Evolutionary conservation across 176 grass and related monocot genomes (phyloP).

Genomic region (Lolium rigidum): DNA sequence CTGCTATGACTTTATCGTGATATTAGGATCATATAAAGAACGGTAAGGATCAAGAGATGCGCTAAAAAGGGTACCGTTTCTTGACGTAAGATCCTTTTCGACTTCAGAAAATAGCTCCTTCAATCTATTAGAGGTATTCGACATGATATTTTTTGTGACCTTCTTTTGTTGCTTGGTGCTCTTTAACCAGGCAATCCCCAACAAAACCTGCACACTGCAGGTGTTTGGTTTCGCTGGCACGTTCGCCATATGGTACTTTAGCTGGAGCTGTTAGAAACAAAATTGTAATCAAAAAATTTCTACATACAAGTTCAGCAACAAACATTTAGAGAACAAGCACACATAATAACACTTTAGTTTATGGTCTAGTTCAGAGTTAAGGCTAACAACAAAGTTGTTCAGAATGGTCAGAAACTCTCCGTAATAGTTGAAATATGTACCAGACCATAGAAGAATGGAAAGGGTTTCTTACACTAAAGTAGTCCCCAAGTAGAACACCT

Average conservation of each 20-base stretch:
- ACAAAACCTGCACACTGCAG: conserved; percentile 62
- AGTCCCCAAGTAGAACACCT: conserved; percentile 66
- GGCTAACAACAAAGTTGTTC: conserved; percentile 1
- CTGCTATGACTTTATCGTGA: conserved; percentile 18
- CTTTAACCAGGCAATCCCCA: conserved; percentile 91
- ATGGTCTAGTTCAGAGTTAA: not conserved
- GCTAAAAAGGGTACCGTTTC: conserved; percentile 44
- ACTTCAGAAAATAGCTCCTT: conserved; percentile 69
- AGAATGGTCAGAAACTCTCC: not conserved
- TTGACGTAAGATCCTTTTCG: conserved; percentile 66
- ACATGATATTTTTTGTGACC: conserved; percentile 75
- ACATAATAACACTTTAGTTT: not conserved
- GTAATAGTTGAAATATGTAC: not conserved
- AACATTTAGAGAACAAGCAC: not conserved
- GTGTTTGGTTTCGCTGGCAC: conserved; percentile 58
- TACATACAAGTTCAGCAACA: conserved; percentile 10
- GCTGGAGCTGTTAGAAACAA: conserved; percentile 62
- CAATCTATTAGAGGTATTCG: conserved; percentile 61
- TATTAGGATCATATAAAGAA: conserved; percentile 12
- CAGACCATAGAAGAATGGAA: not conserved
- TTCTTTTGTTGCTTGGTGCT: conserved; percentile 86
- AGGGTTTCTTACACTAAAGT: conserved; percentile 63
- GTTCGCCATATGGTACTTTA: conserved; percentile 76
- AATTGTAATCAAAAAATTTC: conserved; percentile 16
- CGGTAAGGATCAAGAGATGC: not conserved